phyloP scores from a whole-genome alignment of 2,329 filamentous ascomycete genomes.

The Bipolaris sorokiniana region DNA sequence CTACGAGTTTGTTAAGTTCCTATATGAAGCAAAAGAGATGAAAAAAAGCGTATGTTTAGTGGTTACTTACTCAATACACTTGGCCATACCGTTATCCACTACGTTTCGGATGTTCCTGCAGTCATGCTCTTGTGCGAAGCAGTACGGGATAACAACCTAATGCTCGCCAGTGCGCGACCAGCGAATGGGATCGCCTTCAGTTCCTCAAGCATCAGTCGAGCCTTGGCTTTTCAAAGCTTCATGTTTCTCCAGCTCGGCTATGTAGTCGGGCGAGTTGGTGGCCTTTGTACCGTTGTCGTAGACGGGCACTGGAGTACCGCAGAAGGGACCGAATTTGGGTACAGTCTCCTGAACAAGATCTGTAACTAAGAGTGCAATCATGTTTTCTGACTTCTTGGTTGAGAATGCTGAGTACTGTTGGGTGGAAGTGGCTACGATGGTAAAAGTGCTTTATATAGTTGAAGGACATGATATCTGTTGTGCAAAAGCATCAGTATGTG shows the following conservation, averaged over 20 bases:
- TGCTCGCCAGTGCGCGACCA: slow-evolving; percentile 3
- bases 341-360: background rate
- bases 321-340: background rate
- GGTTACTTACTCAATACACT: slow-evolving; percentile 4
- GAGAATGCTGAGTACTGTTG: background rate
- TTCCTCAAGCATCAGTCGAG: background rate
- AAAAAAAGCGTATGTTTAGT: background rate
- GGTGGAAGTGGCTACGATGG: too few species aligned
- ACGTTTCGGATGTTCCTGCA: background rate
- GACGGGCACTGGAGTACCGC: background rate
- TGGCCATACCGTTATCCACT: background rate
- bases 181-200: background rate
- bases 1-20: background rate
- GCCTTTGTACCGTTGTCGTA: background rate
- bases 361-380: background rate
- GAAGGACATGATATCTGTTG: background rate
- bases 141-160: slow-evolving; percentile 5
- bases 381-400: background rate
- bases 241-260: background rate
- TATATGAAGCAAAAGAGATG: background rate
- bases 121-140: background rate
- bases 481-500: background rate
- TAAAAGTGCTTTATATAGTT: background rate
- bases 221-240: background rate
- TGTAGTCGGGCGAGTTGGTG: slow-evolving; percentile 3